A percentile compares a stretch with the other conserved stretches of the same genome.
Conservation (phyloP, 305 asterid species). For the Fraxinus nigra region DNA sequence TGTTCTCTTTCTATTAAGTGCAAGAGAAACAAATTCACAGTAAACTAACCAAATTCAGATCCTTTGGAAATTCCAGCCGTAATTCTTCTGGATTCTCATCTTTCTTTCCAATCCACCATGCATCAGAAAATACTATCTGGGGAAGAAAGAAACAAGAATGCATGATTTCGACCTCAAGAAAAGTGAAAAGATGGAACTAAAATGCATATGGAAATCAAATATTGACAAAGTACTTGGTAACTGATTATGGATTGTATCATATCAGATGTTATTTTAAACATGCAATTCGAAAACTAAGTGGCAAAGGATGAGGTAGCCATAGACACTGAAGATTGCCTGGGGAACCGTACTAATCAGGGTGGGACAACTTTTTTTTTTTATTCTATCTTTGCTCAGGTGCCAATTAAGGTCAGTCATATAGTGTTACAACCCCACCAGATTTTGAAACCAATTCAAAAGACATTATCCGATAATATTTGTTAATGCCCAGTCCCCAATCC, state of each 20-base stretch:
- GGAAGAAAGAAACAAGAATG: conserved; percentile 22
- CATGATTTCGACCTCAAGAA: conserved; percentile 18
- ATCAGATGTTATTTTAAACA: conserved; percentile 2
- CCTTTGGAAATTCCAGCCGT: conserved; percentile 66
- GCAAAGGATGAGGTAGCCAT: background rate
- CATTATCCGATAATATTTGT: background rate
- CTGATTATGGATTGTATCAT: conserved; percentile 5
- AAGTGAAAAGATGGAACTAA: conserved; percentile 1
- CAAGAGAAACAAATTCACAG: conserved; percentile 20
- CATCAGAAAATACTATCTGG: conserved; percentile 88
- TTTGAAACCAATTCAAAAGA: background rate
- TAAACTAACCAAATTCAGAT: conserved; percentile 56
- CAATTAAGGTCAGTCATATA: background rate
- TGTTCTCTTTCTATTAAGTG: conserved; percentile 11
- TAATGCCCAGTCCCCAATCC: background rate
- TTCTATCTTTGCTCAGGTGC: background rate
- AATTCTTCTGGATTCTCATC: conserved; percentile 85
- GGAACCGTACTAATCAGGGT: background rate
- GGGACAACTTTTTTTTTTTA: background rate
- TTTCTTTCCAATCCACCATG: conserved; percentile 92
- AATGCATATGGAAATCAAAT: background rate
- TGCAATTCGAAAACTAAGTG: background rate
- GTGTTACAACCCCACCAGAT: background rate
- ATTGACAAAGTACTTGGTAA: conserved; percentile 4
- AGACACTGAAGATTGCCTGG: background rate